Evolutionary conservation across 179 eudicot genomes (phyloP), one percentile per base, ranked within the genome.

Genomic region (Pouteria campechiana): DNA sequence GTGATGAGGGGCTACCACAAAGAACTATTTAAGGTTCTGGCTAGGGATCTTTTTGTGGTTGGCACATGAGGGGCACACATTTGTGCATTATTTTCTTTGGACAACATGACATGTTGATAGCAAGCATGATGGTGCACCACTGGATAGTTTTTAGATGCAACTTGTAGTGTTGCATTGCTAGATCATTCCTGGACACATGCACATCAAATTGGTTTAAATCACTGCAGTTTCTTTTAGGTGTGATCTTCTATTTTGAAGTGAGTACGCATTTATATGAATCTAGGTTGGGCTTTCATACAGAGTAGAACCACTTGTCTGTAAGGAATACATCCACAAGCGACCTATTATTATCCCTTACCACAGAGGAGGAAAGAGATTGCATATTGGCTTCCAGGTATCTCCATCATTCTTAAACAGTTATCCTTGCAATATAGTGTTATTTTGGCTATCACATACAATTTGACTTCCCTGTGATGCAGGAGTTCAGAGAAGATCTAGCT

Each of bases 341-440:
- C 98, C 98, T 25, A 88, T 90, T 32, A 90, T 82, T 49, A 55
- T 90, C 58, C 98, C 98, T 18, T 90, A 90, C 57, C 98, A 90
- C 60, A 79, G 48, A 71, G 98, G 98, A 35, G 98, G 98, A 45
- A 90, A 86, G 59, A 68, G 98, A 54, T 56, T 90, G 61, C 88
- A 90, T 59, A 76, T 90, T 37, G 98, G 87, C 40, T 43, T 76
- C 51, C 94, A 86, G 84, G 98, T 90, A 50, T 27, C 61, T 35
- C 22, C 38, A 32, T 48, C 17, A 30, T 11, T 17, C 19, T 37
- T 35, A 29, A 19, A 24, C 4, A 38, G 25, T 37, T 15, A 31
- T 34, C 41, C 22, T 12, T 14, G 39, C 12, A 16, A 15, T 25
- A 25, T 24, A 3, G n/a, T 17, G 17, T 23, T 12, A 18, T 33